A percentile compares a stretch with the other conserved stretches of the same genome.
phyloP scores from a whole-genome alignment of 148 eudicot genomes.

The Rhododendron mucronatum region DNA sequence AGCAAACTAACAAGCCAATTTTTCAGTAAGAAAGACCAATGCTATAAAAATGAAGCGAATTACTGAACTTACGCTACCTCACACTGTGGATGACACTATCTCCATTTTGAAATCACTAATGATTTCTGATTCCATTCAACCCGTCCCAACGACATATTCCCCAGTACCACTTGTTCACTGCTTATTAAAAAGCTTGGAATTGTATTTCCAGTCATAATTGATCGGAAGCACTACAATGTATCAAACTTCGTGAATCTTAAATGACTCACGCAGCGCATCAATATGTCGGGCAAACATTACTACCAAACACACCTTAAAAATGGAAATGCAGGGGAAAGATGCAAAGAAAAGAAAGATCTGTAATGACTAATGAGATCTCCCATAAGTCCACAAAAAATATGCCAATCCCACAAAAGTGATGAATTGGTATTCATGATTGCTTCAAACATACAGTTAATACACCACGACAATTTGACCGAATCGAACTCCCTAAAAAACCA shows the following conservation, averaged over 20 bases:
- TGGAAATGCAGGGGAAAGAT: not conserved
- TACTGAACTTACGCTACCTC: not conserved
- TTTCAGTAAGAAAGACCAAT: not conserved
- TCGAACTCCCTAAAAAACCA: not conserved
- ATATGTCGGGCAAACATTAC: not conserved
- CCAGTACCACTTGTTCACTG: not conserved
- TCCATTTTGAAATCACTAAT: not conserved
- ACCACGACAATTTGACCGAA: not conserved
- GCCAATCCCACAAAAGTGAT: not conserved
- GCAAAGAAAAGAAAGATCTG: not conserved
- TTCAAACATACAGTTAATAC: not conserved
- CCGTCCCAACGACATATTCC: not conserved
- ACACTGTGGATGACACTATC: not conserved
- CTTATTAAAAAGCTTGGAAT: not conserved
- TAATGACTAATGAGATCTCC: not conserved
- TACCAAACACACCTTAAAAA: not conserved
- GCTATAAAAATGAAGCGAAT: not conserved
- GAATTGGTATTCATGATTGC: not conserved
- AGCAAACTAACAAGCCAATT: not conserved
- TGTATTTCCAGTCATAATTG: not conserved
- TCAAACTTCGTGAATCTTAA: not conserved
- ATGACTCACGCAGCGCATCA: not conserved
- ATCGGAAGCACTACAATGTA: not conserved
- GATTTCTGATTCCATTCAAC: not conserved
- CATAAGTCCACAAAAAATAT: not conserved